Percentiles rank a stretch among this genome's conserved stretches.
phyloP scores from a whole-genome alignment of 2,329 filamentous ascomycete genomes.

The Cadophora luteo-olivacea region DNA sequence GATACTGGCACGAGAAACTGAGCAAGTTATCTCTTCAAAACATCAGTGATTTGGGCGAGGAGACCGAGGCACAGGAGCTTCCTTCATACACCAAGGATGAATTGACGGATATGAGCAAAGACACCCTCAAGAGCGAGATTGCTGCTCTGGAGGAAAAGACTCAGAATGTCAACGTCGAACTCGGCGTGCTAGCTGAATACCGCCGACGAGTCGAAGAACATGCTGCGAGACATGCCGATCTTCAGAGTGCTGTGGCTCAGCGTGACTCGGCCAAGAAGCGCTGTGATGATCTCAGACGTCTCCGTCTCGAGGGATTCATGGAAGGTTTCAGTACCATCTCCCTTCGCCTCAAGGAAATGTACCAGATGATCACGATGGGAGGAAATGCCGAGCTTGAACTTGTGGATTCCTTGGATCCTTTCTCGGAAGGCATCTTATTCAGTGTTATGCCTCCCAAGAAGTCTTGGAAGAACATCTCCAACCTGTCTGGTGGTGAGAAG shows the following conservation, averaged over 20 bases:
- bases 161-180: slow-evolving; percentile 85
- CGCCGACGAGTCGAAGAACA: slow-evolving; percentile 86
- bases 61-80: slow-evolving; percentile 62
- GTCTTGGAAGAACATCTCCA: slow-evolving; percentile 99
- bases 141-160: slow-evolving; percentile 75
- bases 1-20: slow-evolving; percentile 90
- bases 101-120: slow-evolving; percentile 67
- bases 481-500: slow-evolving; percentile 96
- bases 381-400: slow-evolving; percentile 97
- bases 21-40: slow-evolving; percentile 84
- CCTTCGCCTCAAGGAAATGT: slow-evolving; percentile 97
- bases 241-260: slow-evolving; percentile 76
- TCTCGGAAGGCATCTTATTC: slow-evolving; percentile 96
- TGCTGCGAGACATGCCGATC: slow-evolving; percentile 79
- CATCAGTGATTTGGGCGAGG: slow-evolving; percentile 72
- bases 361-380: slow-evolving; percentile 99
- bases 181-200: slow-evolving; percentile 88
- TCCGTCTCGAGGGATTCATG: slow-evolving; percentile 97
- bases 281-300: slow-evolving; percentile 87
- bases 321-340: slow-evolving; percentile 95
- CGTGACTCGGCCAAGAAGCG: slow-evolving; percentile 91
- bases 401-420: slow-evolving; percentile 94
- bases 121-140: slow-evolving; percentile 71
- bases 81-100: slow-evolving; percentile 80
- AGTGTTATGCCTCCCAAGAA: slow-evolving; percentile 99